These are phyloP conservation scores for Mariannaea sp. DNA, from an alignment of 2,329 filamentous ascomycete genomes.

Conservation along the genomic window DNA sequence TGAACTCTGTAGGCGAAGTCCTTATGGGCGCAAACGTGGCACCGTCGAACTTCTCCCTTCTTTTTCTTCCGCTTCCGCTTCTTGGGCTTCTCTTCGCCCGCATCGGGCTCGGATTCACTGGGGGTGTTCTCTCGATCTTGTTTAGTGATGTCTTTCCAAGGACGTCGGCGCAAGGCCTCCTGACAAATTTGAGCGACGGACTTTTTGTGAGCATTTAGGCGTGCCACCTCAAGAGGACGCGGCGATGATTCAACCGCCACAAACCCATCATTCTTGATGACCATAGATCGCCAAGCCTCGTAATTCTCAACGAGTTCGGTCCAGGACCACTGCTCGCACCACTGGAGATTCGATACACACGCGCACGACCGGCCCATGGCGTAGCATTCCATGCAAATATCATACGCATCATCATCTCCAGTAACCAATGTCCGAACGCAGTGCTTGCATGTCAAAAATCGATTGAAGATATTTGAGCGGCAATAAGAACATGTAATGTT, in stretches of 20 bases:
- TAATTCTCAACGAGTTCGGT: constrained; percentile 76
- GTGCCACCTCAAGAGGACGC: constrained; percentile 71
- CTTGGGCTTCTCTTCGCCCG: constrained; percentile 64
- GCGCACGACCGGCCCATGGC: constrained; percentile 94
- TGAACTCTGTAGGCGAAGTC: constrained; percentile 87
- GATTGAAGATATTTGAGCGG: constrained; percentile 94
- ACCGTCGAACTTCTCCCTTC: constrained; percentile 61
- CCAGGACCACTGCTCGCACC: constrained; percentile 95
- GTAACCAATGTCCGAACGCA: constrained; percentile 72
- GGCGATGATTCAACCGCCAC: constrained; percentile 70
- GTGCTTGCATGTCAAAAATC: constrained; percentile 88
- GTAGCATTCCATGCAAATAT: constrained; percentile 98
- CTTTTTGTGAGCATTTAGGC: constrained; percentile 70
- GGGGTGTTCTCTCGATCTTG: constrained; percentile 54
- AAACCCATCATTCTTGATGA: constrained; percentile 74
- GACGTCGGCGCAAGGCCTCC: constrained; percentile 77
- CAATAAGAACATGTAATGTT: constrained; percentile 97
- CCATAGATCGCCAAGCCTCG: constrained; percentile 79
- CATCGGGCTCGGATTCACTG: constrained; percentile 57
- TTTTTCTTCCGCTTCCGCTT: constrained; percentile 62
- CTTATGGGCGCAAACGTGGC: constrained; percentile 82
- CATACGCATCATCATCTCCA: constrained; percentile 83
- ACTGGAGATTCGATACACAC: constrained; percentile 82
- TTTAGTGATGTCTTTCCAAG: constrained; percentile 81
- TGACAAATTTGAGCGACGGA: constrained; percentile 93